phyloP scores from a whole-genome alignment of 192 early-diverging fungal species.

The Gaertneriomyces semiglobifer region DNA sequence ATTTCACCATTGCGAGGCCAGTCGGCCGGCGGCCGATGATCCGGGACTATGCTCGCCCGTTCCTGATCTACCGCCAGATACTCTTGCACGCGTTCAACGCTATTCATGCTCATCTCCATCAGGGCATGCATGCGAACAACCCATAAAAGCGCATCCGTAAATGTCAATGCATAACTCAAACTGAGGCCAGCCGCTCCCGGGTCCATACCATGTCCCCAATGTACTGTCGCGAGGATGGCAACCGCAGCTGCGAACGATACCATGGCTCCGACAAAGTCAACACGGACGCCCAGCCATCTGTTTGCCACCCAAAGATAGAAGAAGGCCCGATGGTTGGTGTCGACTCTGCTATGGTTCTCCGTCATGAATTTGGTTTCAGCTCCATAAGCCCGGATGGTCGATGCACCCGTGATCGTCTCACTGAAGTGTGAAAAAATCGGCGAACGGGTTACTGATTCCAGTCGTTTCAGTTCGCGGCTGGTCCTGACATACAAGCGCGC shows the following conservation, averaged over 20 bases:
- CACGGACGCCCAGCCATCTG: slow-evolving; percentile 59
- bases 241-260: slow-evolving; percentile 62
- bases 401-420: slow-evolving; percentile 59
- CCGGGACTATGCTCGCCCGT: slow-evolving; percentile 55
- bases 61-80: slow-evolving; percentile 84
- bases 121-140: slow-evolving; percentile 53
- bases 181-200: slow-evolving; percentile 84
- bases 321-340: slow-evolving; percentile 82
- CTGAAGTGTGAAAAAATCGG: slow-evolving; percentile 53
- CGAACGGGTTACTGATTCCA: slow-evolving; percentile 49
- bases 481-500: slow-evolving; percentile 54
- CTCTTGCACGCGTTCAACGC: slow-evolving; percentile 84
- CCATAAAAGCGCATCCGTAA: slow-evolving; percentile 41
- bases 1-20: slow-evolving; percentile 74
- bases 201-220: slow-evolving; percentile 53
- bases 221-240: slow-evolving; percentile 54
- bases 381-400: slow-evolving; percentile 84
- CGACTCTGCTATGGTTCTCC: slow-evolving; percentile 57
- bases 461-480: slow-evolving; percentile 45
- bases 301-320: slow-evolving; percentile 84
- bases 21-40: slow-evolving; percentile 27
- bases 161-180: slow-evolving; percentile 79
- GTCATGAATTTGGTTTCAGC: slow-evolving; percentile 72
- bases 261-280: slow-evolving; percentile 51
- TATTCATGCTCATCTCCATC: slow-evolving; percentile 53